Percentiles rank a stretch among this genome's conserved stretches.
Evolutionary conservation across 345 rosid species (phyloP).

Genomic region (Salix purpurea): DNA sequence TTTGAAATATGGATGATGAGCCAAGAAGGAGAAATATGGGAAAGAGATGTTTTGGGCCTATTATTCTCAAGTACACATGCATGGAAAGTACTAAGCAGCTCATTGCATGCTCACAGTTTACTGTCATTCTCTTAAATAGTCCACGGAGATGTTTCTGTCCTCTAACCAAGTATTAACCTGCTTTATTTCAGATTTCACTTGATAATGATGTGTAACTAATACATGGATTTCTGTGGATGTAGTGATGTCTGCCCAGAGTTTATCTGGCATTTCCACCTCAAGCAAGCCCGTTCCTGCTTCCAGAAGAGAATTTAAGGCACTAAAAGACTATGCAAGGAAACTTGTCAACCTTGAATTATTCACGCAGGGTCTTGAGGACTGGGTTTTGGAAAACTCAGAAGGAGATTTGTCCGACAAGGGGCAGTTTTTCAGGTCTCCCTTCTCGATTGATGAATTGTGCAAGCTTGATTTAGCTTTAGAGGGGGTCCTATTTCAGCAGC

Average conservation of each 20-base stretch:
- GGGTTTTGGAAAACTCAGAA: constrained; percentile 40
- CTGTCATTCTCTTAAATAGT: too few species aligned
- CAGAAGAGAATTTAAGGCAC: constrained; percentile 43
- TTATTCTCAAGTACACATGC: too few species aligned
- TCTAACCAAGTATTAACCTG: too few species aligned
- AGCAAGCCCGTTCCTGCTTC: constrained; percentile 39
- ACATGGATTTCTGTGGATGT: constrained; percentile 21
- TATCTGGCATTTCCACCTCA: constrained; percentile 43
- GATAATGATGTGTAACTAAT: neutral
- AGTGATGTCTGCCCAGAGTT: constrained; percentile 43
- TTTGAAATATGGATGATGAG: too few species aligned
- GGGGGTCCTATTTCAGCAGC: constrained; percentile 52
- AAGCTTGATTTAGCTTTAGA: constrained; percentile 63
- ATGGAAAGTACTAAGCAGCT: too few species aligned
- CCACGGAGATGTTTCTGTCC: too few species aligned
- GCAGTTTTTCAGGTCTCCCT: constrained; percentile 38
- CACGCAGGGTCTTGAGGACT: constrained; percentile 34
- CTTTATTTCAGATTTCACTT: too few species aligned
- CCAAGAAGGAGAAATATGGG: too few species aligned
- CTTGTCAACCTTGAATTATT: constrained; percentile 38
- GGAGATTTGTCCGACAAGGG: constrained; percentile 22
- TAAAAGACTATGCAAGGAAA: constrained; percentile 43
- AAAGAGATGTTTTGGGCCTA: too few species aligned
- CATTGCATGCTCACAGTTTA: too few species aligned
- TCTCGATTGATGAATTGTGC: constrained; percentile 45